phyloP scores from a whole-genome alignment of 2,329 filamentous ascomycete genomes.

The Aspergillus tubingensis region DNA sequence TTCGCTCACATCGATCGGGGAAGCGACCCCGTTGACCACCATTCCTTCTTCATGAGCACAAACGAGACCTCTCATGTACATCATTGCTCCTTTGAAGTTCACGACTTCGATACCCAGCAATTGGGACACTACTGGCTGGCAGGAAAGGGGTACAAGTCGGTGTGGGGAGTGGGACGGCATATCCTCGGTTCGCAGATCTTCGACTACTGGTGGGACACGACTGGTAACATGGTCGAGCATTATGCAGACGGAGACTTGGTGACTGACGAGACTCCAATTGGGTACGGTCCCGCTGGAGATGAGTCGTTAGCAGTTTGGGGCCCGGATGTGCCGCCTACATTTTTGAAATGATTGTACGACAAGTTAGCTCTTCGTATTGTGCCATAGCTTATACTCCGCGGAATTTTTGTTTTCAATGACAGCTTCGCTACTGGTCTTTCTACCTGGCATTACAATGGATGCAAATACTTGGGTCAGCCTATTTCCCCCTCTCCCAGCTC shows the following conservation, averaged over 20 bases:
- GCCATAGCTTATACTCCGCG: no score
- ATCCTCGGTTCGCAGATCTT: constrained; percentile 22
- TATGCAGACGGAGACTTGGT: constrained; percentile 22
- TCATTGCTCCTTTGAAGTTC: constrained; percentile 54
- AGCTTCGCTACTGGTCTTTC: no score
- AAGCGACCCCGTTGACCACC: constrained; percentile 52
- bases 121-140: constrained; percentile 56
- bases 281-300: constrained; percentile 34
- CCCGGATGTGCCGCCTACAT: constrained; percentile 35
- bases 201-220: constrained; percentile 23
- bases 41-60: constrained; percentile 53
- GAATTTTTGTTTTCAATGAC: no score
- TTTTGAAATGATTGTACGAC: constrained; percentile 28
- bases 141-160: constrained; percentile 45
- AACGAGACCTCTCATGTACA: constrained; percentile 47
- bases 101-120: constrained; percentile 55
- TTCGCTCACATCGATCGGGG: constrained; percentile 57
- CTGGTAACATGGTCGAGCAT: constrained; percentile 20
- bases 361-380: no score
- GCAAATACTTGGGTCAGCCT: no score
- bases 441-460: no score
- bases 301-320: constrained; percentile 41
- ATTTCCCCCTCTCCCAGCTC: no score
- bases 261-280: constrained; percentile 32
- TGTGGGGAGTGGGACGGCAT: constrained; percentile 21